Conservation (phyloP, 768 basidiomycete species). For the Nidularia pulvinata region DNA sequence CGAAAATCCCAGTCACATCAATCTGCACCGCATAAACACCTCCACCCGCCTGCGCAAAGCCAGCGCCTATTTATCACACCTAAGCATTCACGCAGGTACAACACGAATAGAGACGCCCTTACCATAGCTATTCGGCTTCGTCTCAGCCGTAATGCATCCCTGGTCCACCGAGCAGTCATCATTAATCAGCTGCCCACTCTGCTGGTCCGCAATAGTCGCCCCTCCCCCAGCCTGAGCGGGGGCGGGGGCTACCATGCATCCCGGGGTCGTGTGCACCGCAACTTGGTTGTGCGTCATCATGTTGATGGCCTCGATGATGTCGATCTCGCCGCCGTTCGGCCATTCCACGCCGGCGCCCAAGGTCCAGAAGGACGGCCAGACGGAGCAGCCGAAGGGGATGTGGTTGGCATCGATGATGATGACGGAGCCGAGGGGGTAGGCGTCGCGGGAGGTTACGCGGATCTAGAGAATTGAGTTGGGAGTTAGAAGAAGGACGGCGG, state of each 20-base stretch:
- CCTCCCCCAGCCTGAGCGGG: slow-evolving; percentile 19
- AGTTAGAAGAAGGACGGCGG: background rate
- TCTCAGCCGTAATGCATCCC: slow-evolving; percentile 45
- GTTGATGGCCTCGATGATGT: slow-evolving; percentile 66
- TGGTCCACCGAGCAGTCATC: slow-evolving; percentile 25
- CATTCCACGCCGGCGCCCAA: slow-evolving; percentile 31
- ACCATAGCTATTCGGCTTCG: slow-evolving; percentile 44
- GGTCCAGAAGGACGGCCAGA: slow-evolving; percentile 49
- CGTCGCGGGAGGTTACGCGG: slow-evolving; percentile 38
- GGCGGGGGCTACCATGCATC: slow-evolving; percentile 20
- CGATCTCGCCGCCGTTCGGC: slow-evolving; percentile 44
- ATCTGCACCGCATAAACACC: slow-evolving; percentile 68
- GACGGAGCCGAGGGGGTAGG: slow-evolving; percentile 37
- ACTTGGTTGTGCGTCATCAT: slow-evolving; percentile 47
- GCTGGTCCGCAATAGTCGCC: slow-evolving; percentile 11
- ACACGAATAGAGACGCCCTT: too few relatives aligned
- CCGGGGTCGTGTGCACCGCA: slow-evolving; percentile 47
- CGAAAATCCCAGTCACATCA: slow-evolving; percentile 46
- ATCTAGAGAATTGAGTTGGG: slow-evolving; percentile 22
- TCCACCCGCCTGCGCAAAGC: slow-evolving; percentile 50
- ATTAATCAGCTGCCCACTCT: slow-evolving; percentile 25
- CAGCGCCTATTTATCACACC: too few relatives aligned
- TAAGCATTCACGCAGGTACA: too few relatives aligned
- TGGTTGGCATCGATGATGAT: slow-evolving; percentile 43
- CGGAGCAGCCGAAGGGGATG: slow-evolving; percentile 57